These are phyloP conservation scores for Platanthera zijinensis DNA, from an alignment of 106 monocot genomes.

Conservation along the genomic window DNA sequence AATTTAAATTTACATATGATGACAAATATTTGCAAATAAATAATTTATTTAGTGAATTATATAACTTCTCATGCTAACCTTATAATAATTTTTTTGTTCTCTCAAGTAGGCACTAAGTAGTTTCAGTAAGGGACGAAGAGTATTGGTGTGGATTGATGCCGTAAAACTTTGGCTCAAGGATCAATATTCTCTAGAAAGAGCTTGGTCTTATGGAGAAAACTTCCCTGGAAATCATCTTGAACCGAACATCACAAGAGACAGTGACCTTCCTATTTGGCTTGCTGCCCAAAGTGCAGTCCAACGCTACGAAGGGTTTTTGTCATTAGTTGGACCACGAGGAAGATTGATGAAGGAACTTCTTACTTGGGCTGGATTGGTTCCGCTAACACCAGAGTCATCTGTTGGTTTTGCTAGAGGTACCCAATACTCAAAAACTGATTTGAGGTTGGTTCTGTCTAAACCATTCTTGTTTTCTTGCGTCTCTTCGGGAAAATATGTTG, in stretches of 20 bases:
- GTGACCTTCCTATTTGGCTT: slow-evolving; percentile 79
- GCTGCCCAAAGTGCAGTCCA: slow-evolving; percentile 80
- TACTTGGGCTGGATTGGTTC: slow-evolving; percentile 66
- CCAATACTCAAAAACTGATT: slow-evolving; percentile 33
- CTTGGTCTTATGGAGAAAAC: slow-evolving; percentile 17
- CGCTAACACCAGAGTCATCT: slow-evolving; percentile 48
- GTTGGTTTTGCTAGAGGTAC: slow-evolving; percentile 23
- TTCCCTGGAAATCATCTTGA: slow-evolving; percentile 15
- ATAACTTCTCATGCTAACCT: not conserved
- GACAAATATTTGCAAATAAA: not conserved
- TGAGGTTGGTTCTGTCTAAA: slow-evolving; percentile 40
- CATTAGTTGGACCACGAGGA: slow-evolving; percentile 77
- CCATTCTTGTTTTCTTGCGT: not conserved
- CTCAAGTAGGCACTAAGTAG: slow-evolving; percentile 41
- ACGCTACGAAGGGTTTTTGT: slow-evolving; percentile 82
- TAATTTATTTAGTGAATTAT: not conserved
- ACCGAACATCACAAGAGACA: slow-evolving; percentile 20
- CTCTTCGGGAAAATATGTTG: not conserved
- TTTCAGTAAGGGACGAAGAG: slow-evolving; percentile 24
- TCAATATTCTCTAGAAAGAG: slow-evolving; percentile 39
- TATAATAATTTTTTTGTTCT: not conserved
- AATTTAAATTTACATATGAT: too few relatives aligned
- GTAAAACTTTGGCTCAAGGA: slow-evolving; percentile 67
- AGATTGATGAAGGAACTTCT: slow-evolving; percentile 80
- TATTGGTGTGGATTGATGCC: slow-evolving; percentile 42